phyloP scores from a whole-genome alignment of 139 green algal species.

The Chlamydomonas sp. region DNA sequence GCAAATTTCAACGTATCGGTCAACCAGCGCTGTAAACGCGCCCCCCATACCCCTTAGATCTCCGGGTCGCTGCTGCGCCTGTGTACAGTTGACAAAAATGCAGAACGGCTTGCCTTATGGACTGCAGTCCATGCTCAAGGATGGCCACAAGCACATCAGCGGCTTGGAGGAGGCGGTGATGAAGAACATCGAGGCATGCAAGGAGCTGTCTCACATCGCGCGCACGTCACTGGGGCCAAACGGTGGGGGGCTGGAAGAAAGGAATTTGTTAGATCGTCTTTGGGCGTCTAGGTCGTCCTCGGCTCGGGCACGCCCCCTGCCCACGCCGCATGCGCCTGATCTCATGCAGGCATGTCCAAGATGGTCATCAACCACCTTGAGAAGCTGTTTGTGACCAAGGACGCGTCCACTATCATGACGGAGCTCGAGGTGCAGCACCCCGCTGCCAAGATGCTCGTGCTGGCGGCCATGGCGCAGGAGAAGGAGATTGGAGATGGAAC shows the following conservation, averaged over 20 bases:
- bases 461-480: conserved; percentile 89
- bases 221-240: conserved; percentile 92
- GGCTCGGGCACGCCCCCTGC: too few relatives aligned
- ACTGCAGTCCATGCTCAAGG: conserved; percentile 91
- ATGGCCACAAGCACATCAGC: conserved; percentile 91
- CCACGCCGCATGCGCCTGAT: not conserved
- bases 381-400: conserved; percentile 96
- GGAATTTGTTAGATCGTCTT: not conserved
- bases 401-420: conserved; percentile 87
- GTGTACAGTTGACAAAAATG: too few relatives aligned
- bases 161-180: conserved; percentile 95
- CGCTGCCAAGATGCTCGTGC: conserved; percentile 88
- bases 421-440: conserved; percentile 98
- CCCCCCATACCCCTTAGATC: too few relatives aligned
- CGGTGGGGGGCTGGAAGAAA: conserved; percentile 50
- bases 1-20: too few relatives aligned
- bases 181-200: conserved; percentile 97
- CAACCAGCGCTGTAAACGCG: too few relatives aligned
- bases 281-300: conserved; percentile 1
- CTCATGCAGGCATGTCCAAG: conserved; percentile 94
- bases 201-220: conserved; percentile 85
- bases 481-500: conserved; percentile 94
- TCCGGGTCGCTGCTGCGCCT: too few relatives aligned
- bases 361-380: conserved; percentile 99
- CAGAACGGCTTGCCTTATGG: conserved; percentile 76